phyloP scores from a whole-genome alignment of 768 basidiomycete genomes.

The Podaxis mareebaensis region DNA sequence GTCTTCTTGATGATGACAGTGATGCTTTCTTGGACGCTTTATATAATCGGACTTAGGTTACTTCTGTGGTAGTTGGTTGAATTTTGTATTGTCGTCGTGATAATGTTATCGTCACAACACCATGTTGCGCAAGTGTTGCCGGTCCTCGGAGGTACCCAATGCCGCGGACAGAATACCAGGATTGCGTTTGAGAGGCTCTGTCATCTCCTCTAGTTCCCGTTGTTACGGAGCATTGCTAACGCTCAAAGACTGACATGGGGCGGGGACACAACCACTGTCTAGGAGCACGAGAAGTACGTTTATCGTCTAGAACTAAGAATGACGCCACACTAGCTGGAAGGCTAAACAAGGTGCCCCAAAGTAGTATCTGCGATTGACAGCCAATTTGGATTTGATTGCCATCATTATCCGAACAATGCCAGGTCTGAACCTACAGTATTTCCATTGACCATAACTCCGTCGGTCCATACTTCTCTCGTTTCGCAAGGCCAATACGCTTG shows the following conservation, averaged over 20 bases:
- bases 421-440: constrained; percentile 29
- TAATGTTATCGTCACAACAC: background rate
- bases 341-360: too few relatives aligned
- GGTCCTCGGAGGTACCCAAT: too few relatives aligned
- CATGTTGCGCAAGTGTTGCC: background rate
- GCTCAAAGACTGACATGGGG: too few relatives aligned
- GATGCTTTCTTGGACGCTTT: constrained; percentile 2
- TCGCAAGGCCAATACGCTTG: background rate
- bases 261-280: too few relatives aligned
- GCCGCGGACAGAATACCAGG: too few relatives aligned
- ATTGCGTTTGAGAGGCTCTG: too few relatives aligned
- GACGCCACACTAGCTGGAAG: too few relatives aligned
- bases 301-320: too few relatives aligned
- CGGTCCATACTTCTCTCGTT: constrained; percentile 29
- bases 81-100: background rate
- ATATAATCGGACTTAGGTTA: background rate
- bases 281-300: too few relatives aligned
- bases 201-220: too few relatives aligned
- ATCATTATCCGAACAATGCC: constrained; percentile 27
- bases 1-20: background rate
- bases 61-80: background rate
- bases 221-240: too few relatives aligned
- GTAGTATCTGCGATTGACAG: background rate
- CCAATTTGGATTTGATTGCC: constrained; percentile 30
- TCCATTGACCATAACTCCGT: constrained; percentile 27